A percentile compares a stretch with the other conserved stretches of the same genome.
These are phyloP conservation scores for Salvia hispanica DNA, from an alignment of 257 asterid species.

Conservation along the genomic window DNA sequence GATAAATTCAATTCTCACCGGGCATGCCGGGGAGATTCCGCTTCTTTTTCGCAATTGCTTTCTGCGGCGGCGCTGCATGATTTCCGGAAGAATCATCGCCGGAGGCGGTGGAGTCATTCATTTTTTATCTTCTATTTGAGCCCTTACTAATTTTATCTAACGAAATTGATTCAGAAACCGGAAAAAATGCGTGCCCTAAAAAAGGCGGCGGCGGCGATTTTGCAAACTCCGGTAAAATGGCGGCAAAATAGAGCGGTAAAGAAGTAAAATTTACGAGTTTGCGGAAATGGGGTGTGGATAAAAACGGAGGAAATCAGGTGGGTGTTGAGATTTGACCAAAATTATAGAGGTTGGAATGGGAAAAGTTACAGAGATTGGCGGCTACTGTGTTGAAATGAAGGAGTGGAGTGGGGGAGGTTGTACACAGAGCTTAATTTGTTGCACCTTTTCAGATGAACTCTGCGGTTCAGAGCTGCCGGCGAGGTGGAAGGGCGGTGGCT, in stretches of 20 bases:
- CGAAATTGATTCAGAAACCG: slow-evolving; percentile 5
- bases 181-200: neutral
- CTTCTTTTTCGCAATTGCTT: slow-evolving; percentile 61
- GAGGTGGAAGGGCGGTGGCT: neutral
- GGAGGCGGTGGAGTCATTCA: slow-evolving; percentile 54
- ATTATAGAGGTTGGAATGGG: slow-evolving; percentile 21
- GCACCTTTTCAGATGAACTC: neutral
- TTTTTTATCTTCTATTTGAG: neutral
- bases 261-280: slow-evolving; percentile 5
- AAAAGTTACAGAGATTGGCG: neutral
- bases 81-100: slow-evolving; percentile 54
- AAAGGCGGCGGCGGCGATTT: slow-evolving; percentile 8
- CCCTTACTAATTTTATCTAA: slow-evolving; percentile 2
- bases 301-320: slow-evolving; percentile 20
- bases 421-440: slow-evolving; percentile 1
- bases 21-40: slow-evolving; percentile 95
- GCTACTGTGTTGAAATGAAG: neutral
- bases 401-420: neutral
- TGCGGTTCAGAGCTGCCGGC: slow-evolving; percentile 20
- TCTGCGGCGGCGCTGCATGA: slow-evolving; percentile 40
- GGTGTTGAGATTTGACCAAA: slow-evolving; percentile 17
- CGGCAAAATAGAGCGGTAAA: neutral
- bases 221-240: neutral
- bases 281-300: slow-evolving; percentile 27
- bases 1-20: slow-evolving; percentile 44